Base-by-base conservation (phyloP, 2,329 filamentous ascomycete genomes). In the Colletotrichum zoysiae region DNA sequence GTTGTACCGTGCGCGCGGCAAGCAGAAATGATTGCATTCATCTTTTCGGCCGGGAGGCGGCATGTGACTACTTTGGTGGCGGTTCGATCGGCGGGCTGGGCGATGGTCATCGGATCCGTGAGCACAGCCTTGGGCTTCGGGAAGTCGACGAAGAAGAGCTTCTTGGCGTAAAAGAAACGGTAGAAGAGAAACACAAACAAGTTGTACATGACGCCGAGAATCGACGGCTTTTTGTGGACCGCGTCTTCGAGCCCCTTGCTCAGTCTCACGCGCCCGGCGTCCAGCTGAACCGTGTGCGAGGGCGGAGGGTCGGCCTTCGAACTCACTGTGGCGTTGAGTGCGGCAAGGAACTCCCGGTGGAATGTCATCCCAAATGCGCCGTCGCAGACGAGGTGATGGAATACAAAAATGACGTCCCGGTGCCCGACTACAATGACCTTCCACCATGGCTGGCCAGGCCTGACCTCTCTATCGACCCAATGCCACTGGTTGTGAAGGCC, bases 1-100 rank as follows among this genome's bases (percentile, higher is more conserved):
- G 74, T 78, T 8, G 74, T 73, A 0, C 74, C 59, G 11, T 73
- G 46, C 16, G 62, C 63, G 4, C 76, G 77, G 33, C 77, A 78
- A 1, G 75, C 75, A 20, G 61, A 46, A 0, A 73, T 6, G 18
- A 73, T 71, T 51, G 67, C 57, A 2, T 71, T 35, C 26, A 48
- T 71, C 67, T 63, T 70, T 6, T 65, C 38, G 6, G 61, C 50
- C 2, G 67, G 56, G 2, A 73, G 71, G 4, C 70, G 70, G 16
- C 35, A 62, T 38, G 59, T 73, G 30, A 42, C 55, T 1, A 73
- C 70, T 7, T 71, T 65, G 14, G 70, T 73, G 2, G 30, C 50
- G 20, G 62, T 71, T 0, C 67, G 70, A 0, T 71, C 67, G 14
- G 57, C 7, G 3, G 67, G 57, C 2, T 26, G 26, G 1, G 62